Evolutionary conservation across 2,329 filamentous ascomycete species (phyloP).

Genomic region (Colletotrichum sublineola): DNA sequence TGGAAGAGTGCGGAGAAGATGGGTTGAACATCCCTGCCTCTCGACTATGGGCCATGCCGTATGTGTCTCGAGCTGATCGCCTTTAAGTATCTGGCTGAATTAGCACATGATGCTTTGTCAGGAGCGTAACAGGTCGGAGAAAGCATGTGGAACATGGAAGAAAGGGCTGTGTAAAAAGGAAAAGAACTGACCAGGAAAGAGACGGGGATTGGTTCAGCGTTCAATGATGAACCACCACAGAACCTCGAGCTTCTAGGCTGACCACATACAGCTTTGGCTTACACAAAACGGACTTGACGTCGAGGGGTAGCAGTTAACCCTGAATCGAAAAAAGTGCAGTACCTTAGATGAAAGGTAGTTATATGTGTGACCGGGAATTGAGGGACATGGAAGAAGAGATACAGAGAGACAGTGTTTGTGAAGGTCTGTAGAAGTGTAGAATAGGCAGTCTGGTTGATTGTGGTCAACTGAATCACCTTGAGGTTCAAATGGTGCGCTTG

Average conservation of each 20-base stretch:
- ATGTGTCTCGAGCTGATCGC: neutral
- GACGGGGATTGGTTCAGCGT: neutral
- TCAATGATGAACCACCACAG: too few species aligned
- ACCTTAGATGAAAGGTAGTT: neutral
- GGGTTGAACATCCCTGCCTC: conserved; percentile 52
- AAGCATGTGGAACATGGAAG: neutral
- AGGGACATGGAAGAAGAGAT: too few species aligned
- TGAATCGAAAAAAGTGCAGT: too few species aligned
- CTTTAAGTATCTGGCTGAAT: neutral
- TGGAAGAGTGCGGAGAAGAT: conserved; percentile 66
- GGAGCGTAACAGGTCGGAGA: neutral
- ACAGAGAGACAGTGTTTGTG: neutral
- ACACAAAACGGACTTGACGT: neutral
- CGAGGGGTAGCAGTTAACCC: neutral
- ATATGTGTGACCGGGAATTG: neutral
- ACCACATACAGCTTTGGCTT: neutral
- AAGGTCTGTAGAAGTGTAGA: neutral
- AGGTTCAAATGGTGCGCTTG: neutral
- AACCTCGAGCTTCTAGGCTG: neutral
- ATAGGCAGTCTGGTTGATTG: neutral
- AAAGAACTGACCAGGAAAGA: neutral
- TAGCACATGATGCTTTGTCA: neutral
- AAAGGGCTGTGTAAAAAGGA: too few species aligned
- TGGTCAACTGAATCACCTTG: neutral
- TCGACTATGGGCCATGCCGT: conserved; percentile 20